phyloP scores from a whole-genome alignment of 2,329 filamentous ascomycete genomes.

The Monosporascus ibericus region DNA sequence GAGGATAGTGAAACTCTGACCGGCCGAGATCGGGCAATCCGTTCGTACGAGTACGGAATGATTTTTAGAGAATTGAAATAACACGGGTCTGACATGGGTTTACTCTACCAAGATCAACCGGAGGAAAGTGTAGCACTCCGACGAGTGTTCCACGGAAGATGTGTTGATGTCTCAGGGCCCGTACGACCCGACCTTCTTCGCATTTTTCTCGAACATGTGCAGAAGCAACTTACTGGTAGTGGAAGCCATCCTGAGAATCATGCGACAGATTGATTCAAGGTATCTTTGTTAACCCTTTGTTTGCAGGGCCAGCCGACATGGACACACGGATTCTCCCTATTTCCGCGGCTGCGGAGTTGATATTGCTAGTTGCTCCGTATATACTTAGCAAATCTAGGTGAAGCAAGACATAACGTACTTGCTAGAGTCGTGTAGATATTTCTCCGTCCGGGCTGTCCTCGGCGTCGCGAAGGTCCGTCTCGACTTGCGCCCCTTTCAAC shows the following conservation, averaged over 20 bases:
- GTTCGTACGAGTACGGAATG: too few relatives aligned
- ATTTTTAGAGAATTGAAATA: too few relatives aligned
- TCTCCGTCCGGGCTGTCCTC: neutral
- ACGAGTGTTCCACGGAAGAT: neutral
- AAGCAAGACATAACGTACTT: constrained; percentile 11
- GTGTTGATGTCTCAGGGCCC: neutral
- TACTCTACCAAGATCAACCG: too few relatives aligned
- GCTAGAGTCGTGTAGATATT: constrained; percentile 2
- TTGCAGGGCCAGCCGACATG: too few relatives aligned
- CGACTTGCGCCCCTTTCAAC: neutral
- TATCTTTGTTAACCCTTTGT: neutral
- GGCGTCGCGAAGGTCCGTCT: neutral
- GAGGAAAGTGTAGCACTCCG: neutral
- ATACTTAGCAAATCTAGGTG: constrained; percentile 5
- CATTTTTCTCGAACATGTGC: neutral
- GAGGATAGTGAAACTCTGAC: too few relatives aligned
- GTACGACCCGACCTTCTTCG: neutral
- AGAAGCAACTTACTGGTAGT: neutral
- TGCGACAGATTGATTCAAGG: neutral
- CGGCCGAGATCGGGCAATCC: too few relatives aligned
- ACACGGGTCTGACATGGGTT: too few relatives aligned
- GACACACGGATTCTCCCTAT: too few relatives aligned
- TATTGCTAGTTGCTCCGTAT: neutral
- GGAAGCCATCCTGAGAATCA: neutral
- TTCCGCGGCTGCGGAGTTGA: neutral